Conservation (phyloP, 768 basidiomycete species). For the Clavulina sp. region DNA sequence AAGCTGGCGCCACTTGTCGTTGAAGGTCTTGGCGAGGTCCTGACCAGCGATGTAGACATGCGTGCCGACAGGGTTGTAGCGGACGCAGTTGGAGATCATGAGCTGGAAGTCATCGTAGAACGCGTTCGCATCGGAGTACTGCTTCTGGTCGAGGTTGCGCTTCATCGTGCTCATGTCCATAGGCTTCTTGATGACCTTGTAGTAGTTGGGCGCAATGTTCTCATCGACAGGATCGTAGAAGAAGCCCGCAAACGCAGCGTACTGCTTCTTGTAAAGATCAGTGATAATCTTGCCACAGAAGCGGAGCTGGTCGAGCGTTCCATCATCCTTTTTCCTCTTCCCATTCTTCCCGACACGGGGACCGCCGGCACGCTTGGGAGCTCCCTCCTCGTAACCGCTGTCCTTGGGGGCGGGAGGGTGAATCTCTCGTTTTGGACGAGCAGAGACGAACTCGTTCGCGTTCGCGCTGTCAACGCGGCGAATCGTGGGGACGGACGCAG, state of each 20-base stretch:
- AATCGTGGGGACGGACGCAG: constrained; percentile 67
- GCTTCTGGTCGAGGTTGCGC: constrained; percentile 57
- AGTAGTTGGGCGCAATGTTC: constrained; percentile 68
- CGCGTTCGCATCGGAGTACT: constrained; percentile 60
- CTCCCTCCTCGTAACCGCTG: constrained; percentile 52
- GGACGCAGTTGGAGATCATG: constrained; percentile 87
- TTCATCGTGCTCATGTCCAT: constrained; percentile 91
- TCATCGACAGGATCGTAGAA: constrained; percentile 91
- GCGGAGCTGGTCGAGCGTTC: constrained; percentile 65
- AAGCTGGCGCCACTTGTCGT: constrained; percentile 76
- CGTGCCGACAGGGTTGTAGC: constrained; percentile 80
- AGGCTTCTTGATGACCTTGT: constrained; percentile 76
- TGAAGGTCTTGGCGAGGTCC: constrained; percentile 72
- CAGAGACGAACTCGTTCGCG: constrained; percentile 10
- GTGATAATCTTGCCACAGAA: constrained; percentile 60
- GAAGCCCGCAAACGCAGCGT: constrained; percentile 51
- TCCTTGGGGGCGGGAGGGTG: constrained; percentile 92
- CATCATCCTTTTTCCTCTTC: constrained; percentile 39
- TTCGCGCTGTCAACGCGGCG: constrained; percentile 45
- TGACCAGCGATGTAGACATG: constrained; percentile 75
- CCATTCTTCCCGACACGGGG: constrained; percentile 27
- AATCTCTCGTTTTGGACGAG: constrained; percentile 92
- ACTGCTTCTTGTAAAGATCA: constrained; percentile 66
- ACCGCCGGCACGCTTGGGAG: constrained; percentile 34
- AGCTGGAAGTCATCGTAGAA: constrained; percentile 86